Evolutionary conservation across 2,329 filamentous ascomycete genomes (phyloP).

Genomic region (Cercospora sp.): DNA sequence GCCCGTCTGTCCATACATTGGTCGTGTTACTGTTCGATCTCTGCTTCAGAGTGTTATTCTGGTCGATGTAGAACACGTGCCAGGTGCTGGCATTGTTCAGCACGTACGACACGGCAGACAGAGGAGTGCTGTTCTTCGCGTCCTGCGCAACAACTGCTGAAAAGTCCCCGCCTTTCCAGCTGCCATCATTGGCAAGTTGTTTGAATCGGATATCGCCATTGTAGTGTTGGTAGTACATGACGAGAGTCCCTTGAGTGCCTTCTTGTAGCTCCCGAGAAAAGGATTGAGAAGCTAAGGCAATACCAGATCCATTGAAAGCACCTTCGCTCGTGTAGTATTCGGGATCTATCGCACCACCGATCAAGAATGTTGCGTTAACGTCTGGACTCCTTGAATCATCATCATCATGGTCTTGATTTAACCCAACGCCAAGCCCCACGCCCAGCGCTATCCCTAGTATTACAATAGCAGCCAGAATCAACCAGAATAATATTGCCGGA

Average conservation of each 20-base stretch:
- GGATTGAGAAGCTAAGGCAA: constrained; percentile 48
- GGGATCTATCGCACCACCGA: constrained; percentile 44
- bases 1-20: constrained; percentile 45
- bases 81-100: constrained; percentile 37
- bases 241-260: constrained; percentile 42
- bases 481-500: constrained; percentile 23
- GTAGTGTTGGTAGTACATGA: constrained; percentile 49
- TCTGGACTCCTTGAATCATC: not conserved
- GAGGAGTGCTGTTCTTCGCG: constrained; percentile 46
- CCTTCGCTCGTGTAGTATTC: constrained; percentile 44
- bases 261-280: constrained; percentile 36
- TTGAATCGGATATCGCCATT: constrained; percentile 46
- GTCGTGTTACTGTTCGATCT: constrained; percentile 41
- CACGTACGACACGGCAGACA: constrained; percentile 48
- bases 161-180: constrained; percentile 44
- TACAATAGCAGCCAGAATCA: constrained; percentile 29
- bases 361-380: constrained; percentile 29
- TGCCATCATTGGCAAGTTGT: constrained; percentile 39
- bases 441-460: constrained; percentile 38
- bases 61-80: constrained; percentile 43
- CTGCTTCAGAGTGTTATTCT: constrained; percentile 43
- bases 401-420: constrained; percentile 31
- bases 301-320: constrained; percentile 51
- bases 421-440: constrained; percentile 41
- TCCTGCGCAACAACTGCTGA: constrained; percentile 44